Evolutionary conservation across 2,329 filamentous ascomycete species (phyloP).

Genomic region (Pseudogymnoascus pannorum): DNA sequence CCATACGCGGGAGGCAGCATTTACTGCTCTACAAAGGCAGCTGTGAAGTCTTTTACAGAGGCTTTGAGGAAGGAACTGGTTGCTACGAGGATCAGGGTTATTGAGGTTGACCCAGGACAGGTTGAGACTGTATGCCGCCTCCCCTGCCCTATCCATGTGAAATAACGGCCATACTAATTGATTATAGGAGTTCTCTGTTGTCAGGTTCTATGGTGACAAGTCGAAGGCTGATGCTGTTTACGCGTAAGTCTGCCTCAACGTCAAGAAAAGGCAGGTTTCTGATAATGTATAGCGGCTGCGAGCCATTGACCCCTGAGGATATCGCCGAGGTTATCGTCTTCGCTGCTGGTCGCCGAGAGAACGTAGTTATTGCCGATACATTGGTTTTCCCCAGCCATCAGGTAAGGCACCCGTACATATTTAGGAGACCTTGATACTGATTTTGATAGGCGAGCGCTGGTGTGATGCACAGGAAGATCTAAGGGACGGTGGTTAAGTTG

Average conservation of each 20-base stretch:
- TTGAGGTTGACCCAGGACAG: constrained; percentile 85
- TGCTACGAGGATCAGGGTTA: constrained; percentile 70
- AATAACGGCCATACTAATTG: background rate
- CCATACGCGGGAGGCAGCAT: constrained; percentile 80
- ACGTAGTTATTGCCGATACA: constrained; percentile 84
- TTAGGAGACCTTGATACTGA: background rate
- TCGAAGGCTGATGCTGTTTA: constrained; percentile 85
- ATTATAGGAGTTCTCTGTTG: constrained; percentile 71
- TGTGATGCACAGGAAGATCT: background rate
- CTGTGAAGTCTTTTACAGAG: constrained; percentile 78
- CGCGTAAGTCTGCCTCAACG: constrained; percentile 45
- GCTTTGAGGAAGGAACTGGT: constrained; percentile 77
- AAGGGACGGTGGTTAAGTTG: background rate
- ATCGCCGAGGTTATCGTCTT: constrained; percentile 90
- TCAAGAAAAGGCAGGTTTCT: constrained; percentile 12
- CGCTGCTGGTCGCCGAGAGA: constrained; percentile 73
- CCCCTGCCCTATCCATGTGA: background rate
- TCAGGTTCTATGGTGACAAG: constrained; percentile 84
- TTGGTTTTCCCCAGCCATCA: constrained; percentile 86
- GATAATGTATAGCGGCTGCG: constrained; percentile 49
- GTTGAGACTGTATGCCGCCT: constrained; percentile 65
- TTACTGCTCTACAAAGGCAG: constrained; percentile 90
- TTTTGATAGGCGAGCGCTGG: constrained; percentile 1
- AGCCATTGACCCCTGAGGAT: constrained; percentile 81
- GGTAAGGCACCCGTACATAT: constrained; percentile 42